These are phyloP conservation scores for Brassica balearica DNA, from an alignment of 441 rosid genomes.

Conservation along the genomic window DNA sequence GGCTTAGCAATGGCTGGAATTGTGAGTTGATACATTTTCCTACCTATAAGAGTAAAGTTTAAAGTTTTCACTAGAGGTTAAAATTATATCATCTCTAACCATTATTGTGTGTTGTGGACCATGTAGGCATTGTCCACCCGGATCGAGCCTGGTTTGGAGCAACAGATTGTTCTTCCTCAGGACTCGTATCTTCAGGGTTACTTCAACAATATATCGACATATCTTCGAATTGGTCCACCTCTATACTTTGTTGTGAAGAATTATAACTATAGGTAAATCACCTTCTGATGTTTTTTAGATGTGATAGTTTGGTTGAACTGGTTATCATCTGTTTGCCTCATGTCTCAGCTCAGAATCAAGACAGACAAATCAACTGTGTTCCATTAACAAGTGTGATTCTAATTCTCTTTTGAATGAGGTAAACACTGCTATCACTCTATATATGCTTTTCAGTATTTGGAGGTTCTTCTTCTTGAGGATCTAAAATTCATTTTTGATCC, in stretches of 20 bases:
- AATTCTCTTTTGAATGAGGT: constrained; percentile 95
- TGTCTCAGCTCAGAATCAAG: constrained; percentile 87
- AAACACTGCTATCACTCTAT: neutral
- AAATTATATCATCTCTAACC: constrained; percentile 10
- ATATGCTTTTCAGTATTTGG: neutral
- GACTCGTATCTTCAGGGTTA: constrained; percentile 99
- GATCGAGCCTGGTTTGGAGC: constrained; percentile 96
- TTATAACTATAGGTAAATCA: constrained; percentile 81
- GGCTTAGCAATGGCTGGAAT: constrained; percentile 86
- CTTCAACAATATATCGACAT: constrained; percentile 79
- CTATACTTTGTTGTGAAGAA: constrained; percentile 92
- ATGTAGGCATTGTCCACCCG: constrained; percentile 84
- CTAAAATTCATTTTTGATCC: constrained; percentile 21
- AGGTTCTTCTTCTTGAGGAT: neutral
- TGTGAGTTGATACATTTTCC: constrained; percentile 60
- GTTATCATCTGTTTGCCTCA: constrained; percentile 30
- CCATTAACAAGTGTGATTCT: constrained; percentile 94
- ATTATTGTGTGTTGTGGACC: constrained; percentile 24
- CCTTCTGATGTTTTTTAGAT: constrained; percentile 23
- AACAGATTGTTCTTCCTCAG: constrained; percentile 94
- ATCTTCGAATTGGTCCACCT: constrained; percentile 97
- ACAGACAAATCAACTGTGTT: constrained; percentile 89
- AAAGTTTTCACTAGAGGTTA: constrained; percentile 15
- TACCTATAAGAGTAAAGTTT: constrained; percentile 8
- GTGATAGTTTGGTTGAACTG: constrained; percentile 4